Conservation (phyloP, 2,329 filamentous ascomycete species). For the Pleoardoris graminearum region DNA sequence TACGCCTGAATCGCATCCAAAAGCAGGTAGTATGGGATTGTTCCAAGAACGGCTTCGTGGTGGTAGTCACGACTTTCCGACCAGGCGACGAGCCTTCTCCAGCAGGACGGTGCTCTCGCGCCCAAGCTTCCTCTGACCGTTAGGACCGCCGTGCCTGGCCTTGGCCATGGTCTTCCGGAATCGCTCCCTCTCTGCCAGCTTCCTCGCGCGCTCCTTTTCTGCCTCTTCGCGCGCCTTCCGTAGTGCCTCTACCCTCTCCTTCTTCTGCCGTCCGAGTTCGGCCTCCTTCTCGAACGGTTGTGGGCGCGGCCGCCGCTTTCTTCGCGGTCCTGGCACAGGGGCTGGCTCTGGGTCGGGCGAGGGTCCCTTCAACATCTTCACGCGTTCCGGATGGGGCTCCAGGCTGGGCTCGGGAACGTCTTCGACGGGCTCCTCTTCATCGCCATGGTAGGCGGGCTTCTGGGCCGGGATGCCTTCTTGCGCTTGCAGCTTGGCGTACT, state of each 20-base stretch:
- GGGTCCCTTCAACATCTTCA: conserved; percentile 59
- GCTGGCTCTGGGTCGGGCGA: conserved; percentile 23
- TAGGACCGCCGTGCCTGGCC: conserved; percentile 62
- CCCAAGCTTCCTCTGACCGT: conserved; percentile 78
- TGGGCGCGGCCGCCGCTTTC: conserved; percentile 32
- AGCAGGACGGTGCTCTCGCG: conserved; percentile 78
- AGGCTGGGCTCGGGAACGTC: conserved; percentile 42
- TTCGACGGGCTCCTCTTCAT: conserved; percentile 31
- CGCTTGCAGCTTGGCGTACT: conserved; percentile 85
- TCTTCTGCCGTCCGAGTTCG: conserved; percentile 54
- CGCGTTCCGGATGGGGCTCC: conserved; percentile 64
- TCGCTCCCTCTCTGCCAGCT: conserved; percentile 67
- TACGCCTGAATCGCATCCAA: background rate
- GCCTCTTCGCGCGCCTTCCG: conserved; percentile 64
- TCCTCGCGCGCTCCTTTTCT: conserved; percentile 58
- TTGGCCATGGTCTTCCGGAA: conserved; percentile 68
- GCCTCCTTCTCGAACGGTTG: conserved; percentile 51
- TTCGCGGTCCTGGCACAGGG: conserved; percentile 13
- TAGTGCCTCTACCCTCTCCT: conserved; percentile 66
- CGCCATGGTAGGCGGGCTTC: conserved; percentile 42
- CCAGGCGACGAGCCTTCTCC: conserved; percentile 75
- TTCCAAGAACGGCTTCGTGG: background rate
- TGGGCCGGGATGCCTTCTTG: conserved; percentile 50
- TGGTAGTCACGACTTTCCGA: conserved; percentile 45
- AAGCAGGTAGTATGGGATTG: background rate